Base-by-base conservation (phyloP, 805 yeast genomes). In the Allodekkera sacchari region DNA sequence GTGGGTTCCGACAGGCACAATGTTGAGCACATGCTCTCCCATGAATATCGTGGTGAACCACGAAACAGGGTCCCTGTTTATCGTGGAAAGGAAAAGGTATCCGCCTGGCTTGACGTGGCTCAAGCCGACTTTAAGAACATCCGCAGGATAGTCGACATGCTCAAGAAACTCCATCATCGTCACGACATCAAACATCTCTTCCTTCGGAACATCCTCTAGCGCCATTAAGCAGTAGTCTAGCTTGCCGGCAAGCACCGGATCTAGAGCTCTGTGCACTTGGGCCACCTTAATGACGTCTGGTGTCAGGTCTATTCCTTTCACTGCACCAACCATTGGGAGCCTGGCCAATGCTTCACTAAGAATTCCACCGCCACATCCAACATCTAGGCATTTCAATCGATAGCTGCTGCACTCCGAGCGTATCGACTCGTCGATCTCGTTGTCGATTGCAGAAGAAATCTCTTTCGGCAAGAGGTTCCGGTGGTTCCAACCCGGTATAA, bases 361-460 rank as follows among this genome's bases (percentile, higher is more conserved):
- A 17, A 92, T 77, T 0, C 98, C 99, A n/a, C 98, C 99, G 13
- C 99, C 99, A 54, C 98, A 92, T 1, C 99, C 99, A 32, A 92
- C 76, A 51, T 92, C 99, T 34, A 92, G 59, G 1, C 77, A 87
- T 11, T 55, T 53, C 32, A 75, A 60, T 28, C 66, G 58, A 33
- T 68, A 43, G 4, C 52, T 37, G 4, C 34, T 36, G 25, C 59
- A 56, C 18, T 59, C 47, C 22, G 56, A 57, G 7, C 63, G 64
- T 35, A 71, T 50, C 28, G 65, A 63, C 12, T 44, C 35, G 16
- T 73, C 74, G 35, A 74, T 77, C 35, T 77, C 80, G 16, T 39
- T 38, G 8, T 60, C 35, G 8, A 80, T 74, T 26, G 63, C 64
- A 4, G 50, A 36, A 18, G 69, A 57, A 24, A 83, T 67, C 4